phyloP scores from a whole-genome alignment of 2,329 filamentous ascomycete genomes.

The Fusarium sp. region DNA sequence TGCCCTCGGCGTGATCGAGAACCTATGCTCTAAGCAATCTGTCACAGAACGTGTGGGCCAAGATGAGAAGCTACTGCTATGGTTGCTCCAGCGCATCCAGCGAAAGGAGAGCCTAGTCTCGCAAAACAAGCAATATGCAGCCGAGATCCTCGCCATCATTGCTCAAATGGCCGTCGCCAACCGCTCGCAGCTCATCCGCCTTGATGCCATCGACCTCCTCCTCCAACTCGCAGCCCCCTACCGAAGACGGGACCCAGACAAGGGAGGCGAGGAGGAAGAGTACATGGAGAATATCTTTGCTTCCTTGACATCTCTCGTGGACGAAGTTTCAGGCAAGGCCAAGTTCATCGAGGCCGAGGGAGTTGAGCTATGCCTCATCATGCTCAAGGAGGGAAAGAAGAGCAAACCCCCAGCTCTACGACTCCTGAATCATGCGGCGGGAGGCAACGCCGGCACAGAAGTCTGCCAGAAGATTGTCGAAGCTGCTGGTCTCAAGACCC shows the following conservation, averaged over 20 bases:
- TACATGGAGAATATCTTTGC: slow-evolving; percentile 96
- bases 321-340: slow-evolving; percentile 78
- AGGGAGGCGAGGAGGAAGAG: slow-evolving; percentile 90
- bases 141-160: slow-evolving; percentile 91
- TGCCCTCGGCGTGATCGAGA: slow-evolving; percentile 85
- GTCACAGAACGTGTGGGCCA: slow-evolving; percentile 79
- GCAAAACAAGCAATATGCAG: slow-evolving; percentile 96
- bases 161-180: slow-evolving; percentile 80
- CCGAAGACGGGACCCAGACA: slow-evolving; percentile 85
- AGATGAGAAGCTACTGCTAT: slow-evolving; percentile 76
- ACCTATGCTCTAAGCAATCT: slow-evolving; percentile 77
- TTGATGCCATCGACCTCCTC: slow-evolving; percentile 81
- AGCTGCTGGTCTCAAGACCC: slow-evolving; percentile 83
- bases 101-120: slow-evolving; percentile 74
- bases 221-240: slow-evolving; percentile 89
- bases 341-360: slow-evolving; percentile 93
- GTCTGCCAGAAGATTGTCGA: slow-evolving; percentile 85
- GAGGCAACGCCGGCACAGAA: slow-evolving; percentile 58
- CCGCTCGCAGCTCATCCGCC: slow-evolving; percentile 69
- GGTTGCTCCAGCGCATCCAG: slow-evolving; percentile 82
- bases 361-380: slow-evolving; percentile 89
- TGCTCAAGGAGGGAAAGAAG: slow-evolving; percentile 89
- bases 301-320: slow-evolving; percentile 81
- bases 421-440: slow-evolving; percentile 84
- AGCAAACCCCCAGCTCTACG: slow-evolving; percentile 83